These are phyloP conservation scores for Paecilomyces dactylethromorphus DNA, from an alignment of 2,329 filamentous ascomycete genomes.

Conservation along the genomic window DNA sequence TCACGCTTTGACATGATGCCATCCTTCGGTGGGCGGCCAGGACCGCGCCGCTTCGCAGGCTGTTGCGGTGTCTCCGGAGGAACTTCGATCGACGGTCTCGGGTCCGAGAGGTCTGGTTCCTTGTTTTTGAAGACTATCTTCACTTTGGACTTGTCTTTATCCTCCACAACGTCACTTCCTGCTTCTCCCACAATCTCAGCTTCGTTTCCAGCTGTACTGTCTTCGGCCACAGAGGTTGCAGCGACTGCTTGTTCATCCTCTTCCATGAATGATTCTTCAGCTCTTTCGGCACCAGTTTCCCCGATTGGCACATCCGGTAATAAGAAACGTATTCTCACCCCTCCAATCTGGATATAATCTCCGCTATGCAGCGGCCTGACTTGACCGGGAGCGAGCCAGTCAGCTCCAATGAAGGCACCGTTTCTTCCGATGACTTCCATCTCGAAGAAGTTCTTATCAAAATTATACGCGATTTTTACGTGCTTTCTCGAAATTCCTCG, in stretches of 20 bases:
- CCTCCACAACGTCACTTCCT: slow-evolving; percentile 18
- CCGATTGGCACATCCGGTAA: slow-evolving; percentile 47
- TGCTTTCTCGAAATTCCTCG: slow-evolving; percentile 58
- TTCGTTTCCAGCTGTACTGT: slow-evolving; percentile 5
- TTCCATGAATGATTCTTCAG: slow-evolving; percentile 33
- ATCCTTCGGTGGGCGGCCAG: slow-evolving; percentile 60
- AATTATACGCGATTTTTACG: slow-evolving; percentile 55
- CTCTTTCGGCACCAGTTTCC: slow-evolving; percentile 42
- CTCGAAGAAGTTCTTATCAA: slow-evolving; percentile 50
- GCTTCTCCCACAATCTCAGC: neutral
- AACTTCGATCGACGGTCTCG: slow-evolving; percentile 23
- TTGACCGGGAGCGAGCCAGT: slow-evolving; percentile 42
- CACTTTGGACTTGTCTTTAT: slow-evolving; percentile 19
- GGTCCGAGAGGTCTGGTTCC: slow-evolving; percentile 19
- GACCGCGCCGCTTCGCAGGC: slow-evolving; percentile 43
- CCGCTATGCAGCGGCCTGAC: slow-evolving; percentile 48
- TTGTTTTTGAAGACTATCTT: slow-evolving; percentile 23
- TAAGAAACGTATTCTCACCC: slow-evolving; percentile 51
- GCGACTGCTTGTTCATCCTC: slow-evolving; percentile 22
- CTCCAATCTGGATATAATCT: slow-evolving; percentile 53
- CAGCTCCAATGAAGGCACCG: slow-evolving; percentile 50
- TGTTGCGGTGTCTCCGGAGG: slow-evolving; percentile 32
- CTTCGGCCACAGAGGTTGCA: slow-evolving; percentile 26
- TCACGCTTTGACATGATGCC: slow-evolving; percentile 62
- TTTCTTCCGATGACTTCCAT: slow-evolving; percentile 55